Base-by-base conservation (phyloP, 1,284 basidiomycete genomes). In the Neotropicomus parvogracilis region DNA sequence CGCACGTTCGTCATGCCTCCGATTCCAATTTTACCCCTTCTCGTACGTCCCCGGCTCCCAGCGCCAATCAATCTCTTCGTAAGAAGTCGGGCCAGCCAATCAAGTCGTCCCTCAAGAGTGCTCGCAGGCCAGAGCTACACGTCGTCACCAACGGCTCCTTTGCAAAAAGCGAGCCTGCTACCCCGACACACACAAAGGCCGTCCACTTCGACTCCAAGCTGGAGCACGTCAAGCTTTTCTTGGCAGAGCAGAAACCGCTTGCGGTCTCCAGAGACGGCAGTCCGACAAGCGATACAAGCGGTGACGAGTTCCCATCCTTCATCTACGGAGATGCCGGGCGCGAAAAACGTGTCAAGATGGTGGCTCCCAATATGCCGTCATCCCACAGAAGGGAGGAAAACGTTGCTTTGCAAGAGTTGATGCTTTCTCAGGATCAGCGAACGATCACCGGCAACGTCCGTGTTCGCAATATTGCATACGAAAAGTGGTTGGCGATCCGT, bases 11-110 rank as follows among this genome's bases (percentile, higher is more conserved):
- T 38, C 68, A 70, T 50, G 50, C 67, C 36, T 70, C 73, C 16
- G 69, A 69, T 38, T 64, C 70, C 13, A 64, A 61, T 52, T 53
- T 68, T 13, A 60, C 52, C 14, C 28, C 59, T 28, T 54, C 34
- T 46, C 67, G 14, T 53, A 54, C 26, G 53, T 60, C 40, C 50
- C 52, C 37, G 14, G 13, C 47, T 6, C 36, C 57, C 52, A 48
- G 29, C 39, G 44, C 38, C 39, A 54, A 53, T 39, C 55, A 47
- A 34, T 47, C 37, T 19, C 37, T 70, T 49, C 81, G 92, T 49
- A 97, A 95, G 68, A 97, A 97, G 70, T 92, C 91, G 20, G 92
- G 94, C 28, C 88, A 97, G 70, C 83, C 91, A 1, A 81, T 98
- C 63, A 94, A 94, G 67, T 85, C 92, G 3, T 94, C 93, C 2